phyloP scores from a whole-genome alignment of 1,284 basidiomycete species.

The Boletellus sp. region DNA sequence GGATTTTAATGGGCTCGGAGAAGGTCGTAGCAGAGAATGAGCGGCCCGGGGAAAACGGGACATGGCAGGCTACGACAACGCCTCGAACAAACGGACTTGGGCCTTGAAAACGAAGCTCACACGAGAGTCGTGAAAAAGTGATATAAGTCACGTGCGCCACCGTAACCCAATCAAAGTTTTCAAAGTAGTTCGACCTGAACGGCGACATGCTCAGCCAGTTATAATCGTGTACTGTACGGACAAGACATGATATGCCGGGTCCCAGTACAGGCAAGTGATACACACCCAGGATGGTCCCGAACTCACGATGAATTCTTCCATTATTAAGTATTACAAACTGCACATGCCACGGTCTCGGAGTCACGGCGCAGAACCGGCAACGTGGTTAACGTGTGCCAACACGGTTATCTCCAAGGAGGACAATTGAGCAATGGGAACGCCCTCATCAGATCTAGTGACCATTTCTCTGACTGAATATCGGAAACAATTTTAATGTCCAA shows the following conservation, averaged over 20 bases:
- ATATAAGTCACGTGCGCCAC: slow-evolving; percentile 20
- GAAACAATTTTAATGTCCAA: no score
- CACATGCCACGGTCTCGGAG: background rate
- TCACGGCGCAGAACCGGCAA: background rate
- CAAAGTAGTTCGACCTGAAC: no score
- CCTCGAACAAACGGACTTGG: background rate
- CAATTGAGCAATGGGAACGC: slow-evolving; percentile 1
- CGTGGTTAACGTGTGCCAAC: slow-evolving; percentile 18
- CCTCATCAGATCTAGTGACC: background rate
- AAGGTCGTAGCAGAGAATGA: slow-evolving; percentile 7
- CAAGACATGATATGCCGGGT: no score
- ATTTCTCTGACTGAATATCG: background rate
- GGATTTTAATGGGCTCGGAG: slow-evolving; percentile 9
- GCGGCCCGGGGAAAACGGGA: slow-evolving; percentile 19
- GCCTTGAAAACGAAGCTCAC: slow-evolving; percentile 8
- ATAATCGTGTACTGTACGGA: no score
- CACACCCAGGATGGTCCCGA: background rate
- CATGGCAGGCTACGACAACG: slow-evolving; percentile 11
- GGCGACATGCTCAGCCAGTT: no score
- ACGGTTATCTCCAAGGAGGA: slow-evolving; percentile 14
- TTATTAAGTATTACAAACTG: background rate
- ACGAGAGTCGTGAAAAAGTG: slow-evolving; percentile 10
- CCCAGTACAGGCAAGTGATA: background rate
- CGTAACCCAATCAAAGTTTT: no score
- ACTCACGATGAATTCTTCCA: background rate